A percentile compares a stretch with the other conserved stretches of the same genome.
phyloP scores from a whole-genome alignment of 2,329 filamentous ascomycete genomes.

The Geosmithia putterillii region DNA sequence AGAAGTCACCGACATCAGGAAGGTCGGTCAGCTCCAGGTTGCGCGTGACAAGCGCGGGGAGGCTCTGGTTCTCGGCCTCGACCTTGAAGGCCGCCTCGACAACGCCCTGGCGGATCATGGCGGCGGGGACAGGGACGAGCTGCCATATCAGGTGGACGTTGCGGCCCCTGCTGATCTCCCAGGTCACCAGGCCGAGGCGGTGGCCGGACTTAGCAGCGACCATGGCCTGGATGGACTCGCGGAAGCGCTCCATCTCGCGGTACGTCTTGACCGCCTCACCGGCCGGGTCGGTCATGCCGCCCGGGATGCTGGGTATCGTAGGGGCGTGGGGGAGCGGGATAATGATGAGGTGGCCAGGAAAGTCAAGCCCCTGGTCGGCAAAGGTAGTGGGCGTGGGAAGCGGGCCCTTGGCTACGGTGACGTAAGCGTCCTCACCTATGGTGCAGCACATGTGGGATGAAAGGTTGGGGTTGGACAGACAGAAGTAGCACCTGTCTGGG shows the following conservation, averaged over 20 bases:
- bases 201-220: slow-evolving; percentile 41
- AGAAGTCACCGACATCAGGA: slow-evolving; percentile 50
- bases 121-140: slow-evolving; percentile 62
- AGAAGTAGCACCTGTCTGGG: slow-evolving; percentile 87
- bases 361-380: slow-evolving; percentile 47
- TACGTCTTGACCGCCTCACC: slow-evolving; percentile 49
- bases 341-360: slow-evolving; percentile 81
- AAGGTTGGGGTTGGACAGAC: slow-evolving; percentile 74
- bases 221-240: slow-evolving; percentile 67
- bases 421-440: slow-evolving; percentile 76
- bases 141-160: slow-evolving; percentile 94
- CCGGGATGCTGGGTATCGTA: slow-evolving; percentile 53
- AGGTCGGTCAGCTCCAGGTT: slow-evolving; percentile 38
- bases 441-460: slow-evolving; percentile 82
- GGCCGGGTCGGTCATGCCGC: slow-evolving; percentile 35
- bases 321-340: slow-evolving; percentile 77
- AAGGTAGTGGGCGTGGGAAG: slow-evolving; percentile 63
- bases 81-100: slow-evolving; percentile 85
- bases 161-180: slow-evolving; percentile 73
- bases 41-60: slow-evolving; percentile 35
- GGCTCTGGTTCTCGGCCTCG: slow-evolving; percentile 63
- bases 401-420: slow-evolving; percentile 87
- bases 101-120: slow-evolving; percentile 57
- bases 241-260: slow-evolving; percentile 75
- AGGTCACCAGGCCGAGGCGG: slow-evolving; percentile 72